phyloP scores from a whole-genome alignment of 768 basidiomycete species.

The Russula dissimulans region DNA sequence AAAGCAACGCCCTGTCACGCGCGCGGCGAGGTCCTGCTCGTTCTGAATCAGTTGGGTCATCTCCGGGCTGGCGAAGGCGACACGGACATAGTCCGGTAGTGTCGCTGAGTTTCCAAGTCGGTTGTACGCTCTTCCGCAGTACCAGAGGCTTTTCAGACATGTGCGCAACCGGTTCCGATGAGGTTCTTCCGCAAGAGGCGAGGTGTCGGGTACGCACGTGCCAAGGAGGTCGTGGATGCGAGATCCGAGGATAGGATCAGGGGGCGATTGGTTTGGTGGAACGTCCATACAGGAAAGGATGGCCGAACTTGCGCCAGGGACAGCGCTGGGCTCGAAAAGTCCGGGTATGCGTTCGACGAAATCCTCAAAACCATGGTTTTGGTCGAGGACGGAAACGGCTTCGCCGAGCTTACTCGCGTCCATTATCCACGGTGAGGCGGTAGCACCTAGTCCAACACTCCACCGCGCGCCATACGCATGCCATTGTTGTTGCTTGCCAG shows the following conservation, averaged over 20 bases:
- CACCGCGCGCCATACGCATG: background rate
- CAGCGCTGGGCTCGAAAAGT: background rate
- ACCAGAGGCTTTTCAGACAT: background rate
- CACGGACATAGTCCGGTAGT: background rate
- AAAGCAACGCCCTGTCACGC: background rate
- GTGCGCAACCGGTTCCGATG: background rate
- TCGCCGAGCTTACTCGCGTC: background rate
- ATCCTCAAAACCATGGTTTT: background rate
- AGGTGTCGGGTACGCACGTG: background rate
- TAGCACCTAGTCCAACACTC: background rate
- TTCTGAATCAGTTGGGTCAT: background rate
- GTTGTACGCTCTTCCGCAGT: background rate
- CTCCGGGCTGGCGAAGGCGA: background rate
- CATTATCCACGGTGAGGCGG: background rate
- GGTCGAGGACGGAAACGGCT: background rate
- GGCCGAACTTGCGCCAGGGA: background rate
- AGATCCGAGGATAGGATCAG: background rate
- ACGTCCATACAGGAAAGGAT: constrained; percentile 2
- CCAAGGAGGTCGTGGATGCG: background rate
- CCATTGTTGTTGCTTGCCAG: background rate
- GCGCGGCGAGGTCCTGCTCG: background rate
- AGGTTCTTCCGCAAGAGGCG: background rate
- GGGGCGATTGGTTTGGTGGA: background rate
- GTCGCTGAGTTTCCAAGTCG: background rate
- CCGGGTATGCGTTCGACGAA: background rate